Base-by-base conservation (phyloP, 768 basidiomycete species). In the Xerocomus potaroensis region DNA sequence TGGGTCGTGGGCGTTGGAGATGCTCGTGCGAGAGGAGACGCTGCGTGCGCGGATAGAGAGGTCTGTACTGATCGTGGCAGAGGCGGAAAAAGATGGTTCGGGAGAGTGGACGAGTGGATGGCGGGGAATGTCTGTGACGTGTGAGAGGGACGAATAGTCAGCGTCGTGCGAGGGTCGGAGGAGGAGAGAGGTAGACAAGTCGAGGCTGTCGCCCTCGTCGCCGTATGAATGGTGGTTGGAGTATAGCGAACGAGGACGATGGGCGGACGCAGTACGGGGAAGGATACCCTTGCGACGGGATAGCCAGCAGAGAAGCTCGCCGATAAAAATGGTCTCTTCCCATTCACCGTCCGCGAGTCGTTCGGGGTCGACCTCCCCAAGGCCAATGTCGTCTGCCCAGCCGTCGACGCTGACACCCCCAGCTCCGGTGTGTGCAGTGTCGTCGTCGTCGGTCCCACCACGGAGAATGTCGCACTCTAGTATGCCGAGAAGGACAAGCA, bases 401-500 rank as follows among this genome's bases (percentile, higher is more conserved):
- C 61, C 61, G 9, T 63, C 61, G 40, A 62, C 61, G 23, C 61
- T 62, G 53, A 62, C 61, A 4, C 53, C 53, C 0, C 61, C 61
- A 5, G 57, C 57, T 0, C 51, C 61, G 0, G 26, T 32, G 0
- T 55, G 23, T 7, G 27, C 21, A 1, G 58, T 58, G 12, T 62
- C 61, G 16, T 54, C 70, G 59, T n/a, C 80, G 24, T 40, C 53
- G 1, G 86, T 74, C 45, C 85, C 80, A 41, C 66, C 63, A 33
- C 66, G 61, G 12, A 89, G 58, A 29, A 88, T 65, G 50, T 89
- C 86, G 24, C 69, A 75, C 50, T 86, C 82, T 6, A 90, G 71
- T 6, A 87, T 77, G 1, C 87, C 87, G 7, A 90, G 72, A 45
- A 91, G 84, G 3, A 89, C 71, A 56, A 89, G 87, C 72, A 84